Percentiles rank a stretch among this genome's conserved stretches.
phyloP scores from a whole-genome alignment of 202 grass and related monocot species.

The Panicum virgatum region DNA sequence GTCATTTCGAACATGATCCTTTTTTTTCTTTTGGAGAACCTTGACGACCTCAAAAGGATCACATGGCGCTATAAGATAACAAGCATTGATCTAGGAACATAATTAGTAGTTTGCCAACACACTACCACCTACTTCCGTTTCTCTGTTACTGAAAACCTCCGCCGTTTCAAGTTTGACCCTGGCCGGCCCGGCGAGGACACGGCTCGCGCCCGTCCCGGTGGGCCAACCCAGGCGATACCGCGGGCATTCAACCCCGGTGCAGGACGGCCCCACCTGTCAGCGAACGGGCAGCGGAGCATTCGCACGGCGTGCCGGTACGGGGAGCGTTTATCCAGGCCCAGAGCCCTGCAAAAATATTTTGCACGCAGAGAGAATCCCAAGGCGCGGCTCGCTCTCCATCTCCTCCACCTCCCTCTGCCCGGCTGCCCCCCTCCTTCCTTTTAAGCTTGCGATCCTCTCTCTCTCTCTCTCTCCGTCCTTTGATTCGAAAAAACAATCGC shows the following conservation, averaged over 20 bases:
- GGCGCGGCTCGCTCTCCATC: slow-evolving; percentile 18
- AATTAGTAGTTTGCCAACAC: neutral
- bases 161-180: neutral
- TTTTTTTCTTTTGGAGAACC: neutral
- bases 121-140: neutral
- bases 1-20: neutral
- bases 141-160: neutral
- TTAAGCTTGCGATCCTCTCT: slow-evolving; percentile 33
- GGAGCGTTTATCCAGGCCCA: slow-evolving; percentile 19
- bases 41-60: neutral
- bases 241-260: neutral
- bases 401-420: slow-evolving; percentile 1
- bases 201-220: too few species aligned
- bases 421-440: neutral
- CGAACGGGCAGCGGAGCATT: too few species aligned
- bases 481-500: slow-evolving; percentile 11
- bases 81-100: too few species aligned
- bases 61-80: too few species aligned
- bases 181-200: neutral
- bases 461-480: too few species aligned
- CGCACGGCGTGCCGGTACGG: slow-evolving; percentile 9
- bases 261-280: neutral
- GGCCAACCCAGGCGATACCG: neutral
- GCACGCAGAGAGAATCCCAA: slow-evolving; percentile 45
- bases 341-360: slow-evolving; percentile 28